Evolutionary conservation across 1,284 basidiomycete genomes (phyloP).

Genomic region (Coniferiporia sulphurascens): DNA sequence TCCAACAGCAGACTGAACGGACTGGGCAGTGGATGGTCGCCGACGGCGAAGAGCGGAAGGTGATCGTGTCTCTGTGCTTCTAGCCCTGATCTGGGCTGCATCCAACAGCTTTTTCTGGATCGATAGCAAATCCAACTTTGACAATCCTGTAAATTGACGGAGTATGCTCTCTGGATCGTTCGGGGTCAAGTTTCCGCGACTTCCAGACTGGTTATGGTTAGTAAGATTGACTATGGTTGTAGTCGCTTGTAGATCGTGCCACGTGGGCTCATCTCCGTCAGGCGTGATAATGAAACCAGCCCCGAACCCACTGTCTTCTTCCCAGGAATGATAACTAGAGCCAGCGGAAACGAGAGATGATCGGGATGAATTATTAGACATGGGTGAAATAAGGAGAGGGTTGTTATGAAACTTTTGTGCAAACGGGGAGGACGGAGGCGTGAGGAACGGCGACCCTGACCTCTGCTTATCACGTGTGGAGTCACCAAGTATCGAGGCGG

Average conservation of each 20-base stretch:
- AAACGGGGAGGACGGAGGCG: constrained; percentile 42
- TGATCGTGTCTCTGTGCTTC: constrained; percentile 50
- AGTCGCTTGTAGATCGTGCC: constrained; percentile 53
- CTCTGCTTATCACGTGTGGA: constrained; percentile 22
- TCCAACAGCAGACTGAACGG: constrained; percentile 58
- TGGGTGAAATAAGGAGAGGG: constrained; percentile 57
- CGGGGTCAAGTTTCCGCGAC: not conserved
- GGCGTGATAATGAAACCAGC: constrained; percentile 49
- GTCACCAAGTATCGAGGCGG: constrained; percentile 1
- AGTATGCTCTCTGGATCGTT: constrained; percentile 60
- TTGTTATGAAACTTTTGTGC: constrained; percentile 44
- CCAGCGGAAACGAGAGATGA: constrained; percentile 73
- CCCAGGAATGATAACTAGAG: constrained; percentile 80
- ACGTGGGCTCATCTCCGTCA: constrained; percentile 44
- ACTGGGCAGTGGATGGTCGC: constrained; percentile 75
- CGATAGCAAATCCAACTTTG: constrained; percentile 58
- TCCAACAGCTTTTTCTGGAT: constrained; percentile 70
- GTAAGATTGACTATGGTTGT: constrained; percentile 34
- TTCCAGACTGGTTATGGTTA: not conserved
- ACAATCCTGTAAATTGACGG: constrained; percentile 57
- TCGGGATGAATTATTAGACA: constrained; percentile 61
- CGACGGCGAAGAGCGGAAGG: constrained; percentile 58
- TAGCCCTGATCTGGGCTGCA: constrained; percentile 52
- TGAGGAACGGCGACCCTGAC: constrained; percentile 19
- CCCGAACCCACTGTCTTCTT: constrained; percentile 46